Conservation (phyloP, 2,329 filamentous ascomycete genomes). For the Pseudodiploospora longispora region DNA sequence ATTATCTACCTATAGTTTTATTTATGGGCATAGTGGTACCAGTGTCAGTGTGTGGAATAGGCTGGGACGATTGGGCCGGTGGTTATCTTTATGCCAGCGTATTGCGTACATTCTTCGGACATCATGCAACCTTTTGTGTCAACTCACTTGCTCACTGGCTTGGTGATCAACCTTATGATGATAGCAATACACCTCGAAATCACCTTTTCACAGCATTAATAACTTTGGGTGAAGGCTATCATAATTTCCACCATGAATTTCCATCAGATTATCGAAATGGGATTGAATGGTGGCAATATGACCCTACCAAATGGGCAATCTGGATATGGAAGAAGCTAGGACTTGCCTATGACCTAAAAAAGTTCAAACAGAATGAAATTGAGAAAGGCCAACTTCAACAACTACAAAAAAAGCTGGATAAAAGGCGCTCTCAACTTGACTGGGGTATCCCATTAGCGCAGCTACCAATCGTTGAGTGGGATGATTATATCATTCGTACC, state of each 20-base stretch:
- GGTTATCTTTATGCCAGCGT: slow-evolving; percentile 32
- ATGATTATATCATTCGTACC: not conserved
- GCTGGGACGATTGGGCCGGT: slow-evolving; percentile 13
- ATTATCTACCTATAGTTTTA: slow-evolving; percentile 49
- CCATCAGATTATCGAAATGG: not conserved
- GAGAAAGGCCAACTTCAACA: not conserved
- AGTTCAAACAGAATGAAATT: not conserved
- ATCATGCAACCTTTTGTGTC: not conserved
- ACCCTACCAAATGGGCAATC: not conserved
- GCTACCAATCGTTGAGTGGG: not conserved
- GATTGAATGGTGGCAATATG: not conserved
- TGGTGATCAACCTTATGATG: not conserved
- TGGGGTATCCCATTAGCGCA: not conserved
- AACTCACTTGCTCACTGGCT: not conserved
- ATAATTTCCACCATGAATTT: not conserved
- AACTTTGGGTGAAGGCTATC: not conserved
- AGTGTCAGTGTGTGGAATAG: slow-evolving; percentile 58
- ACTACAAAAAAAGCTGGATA: not conserved
- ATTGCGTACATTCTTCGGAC: no score
- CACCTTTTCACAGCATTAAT: not conserved
- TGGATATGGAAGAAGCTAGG: not conserved
- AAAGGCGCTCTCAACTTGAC: not conserved
- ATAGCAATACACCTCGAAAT: not conserved
- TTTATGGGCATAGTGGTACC: slow-evolving; percentile 66
- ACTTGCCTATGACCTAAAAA: not conserved